Evolutionary conservation across 371 early-diverging fungal genomes (phyloP).

Genomic region (Gilbertella persicaria): DNA sequence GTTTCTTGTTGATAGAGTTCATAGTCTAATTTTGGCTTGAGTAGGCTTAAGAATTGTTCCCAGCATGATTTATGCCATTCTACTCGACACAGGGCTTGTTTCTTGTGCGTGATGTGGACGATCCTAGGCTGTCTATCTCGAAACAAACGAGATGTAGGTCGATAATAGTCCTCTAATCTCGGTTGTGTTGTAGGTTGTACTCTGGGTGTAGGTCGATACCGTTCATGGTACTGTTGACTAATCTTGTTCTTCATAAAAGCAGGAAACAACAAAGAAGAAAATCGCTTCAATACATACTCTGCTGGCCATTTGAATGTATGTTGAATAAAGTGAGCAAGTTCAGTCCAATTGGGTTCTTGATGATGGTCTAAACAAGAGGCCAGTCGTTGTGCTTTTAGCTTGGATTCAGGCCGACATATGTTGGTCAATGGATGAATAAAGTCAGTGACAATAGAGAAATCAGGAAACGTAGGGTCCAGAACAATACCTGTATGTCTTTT

Average conservation of each 20-base stretch:
- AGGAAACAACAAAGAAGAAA: conserved; percentile 17
- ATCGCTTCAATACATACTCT: conserved; percentile 8
- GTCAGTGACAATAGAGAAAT: conserved; percentile 15
- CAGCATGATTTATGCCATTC: conserved; percentile 12
- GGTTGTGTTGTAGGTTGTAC: neutral
- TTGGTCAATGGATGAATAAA: conserved; percentile 22
- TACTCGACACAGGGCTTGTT: conserved; percentile 10
- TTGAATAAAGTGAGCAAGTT: conserved; percentile 15
- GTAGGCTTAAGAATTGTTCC: neutral
- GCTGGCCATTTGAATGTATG: conserved; percentile 15
- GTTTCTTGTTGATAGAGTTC: neutral
- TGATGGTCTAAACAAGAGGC: neutral
- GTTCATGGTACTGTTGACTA: no score
- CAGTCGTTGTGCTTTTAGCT: conserved; percentile 2
- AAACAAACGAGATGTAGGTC: neutral
- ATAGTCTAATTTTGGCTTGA: conserved; percentile 1
- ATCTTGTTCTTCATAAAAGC: conserved; percentile 24
- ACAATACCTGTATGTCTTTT: conserved; percentile 6
- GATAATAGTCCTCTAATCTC: conserved; percentile 4
- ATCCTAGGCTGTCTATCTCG: neutral
- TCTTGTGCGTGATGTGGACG: neutral
- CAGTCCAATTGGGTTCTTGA: conserved; percentile 20
- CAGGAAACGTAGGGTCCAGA: conserved; percentile 20
- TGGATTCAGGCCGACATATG: conserved; percentile 1
- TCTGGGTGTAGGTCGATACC: neutral